Conservation (phyloP, 139 green algal genomes). For the Raphidocelis subcapitata region DNA sequence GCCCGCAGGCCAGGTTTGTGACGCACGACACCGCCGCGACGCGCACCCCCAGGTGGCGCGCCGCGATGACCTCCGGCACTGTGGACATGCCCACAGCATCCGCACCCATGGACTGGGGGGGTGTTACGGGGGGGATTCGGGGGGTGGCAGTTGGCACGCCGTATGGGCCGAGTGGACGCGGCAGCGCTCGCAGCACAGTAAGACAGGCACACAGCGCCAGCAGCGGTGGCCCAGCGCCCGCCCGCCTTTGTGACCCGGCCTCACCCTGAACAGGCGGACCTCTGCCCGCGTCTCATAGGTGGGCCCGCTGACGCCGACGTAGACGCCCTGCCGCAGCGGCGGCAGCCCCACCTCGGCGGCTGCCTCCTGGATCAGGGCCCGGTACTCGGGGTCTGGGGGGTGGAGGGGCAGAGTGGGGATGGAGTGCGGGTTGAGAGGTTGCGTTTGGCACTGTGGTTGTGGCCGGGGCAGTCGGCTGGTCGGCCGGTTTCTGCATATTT, state of each 20-base stretch:
- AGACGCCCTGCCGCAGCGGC: slow-evolving; percentile 15
- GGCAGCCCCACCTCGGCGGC: neutral
- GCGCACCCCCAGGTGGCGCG: slow-evolving; percentile 16
- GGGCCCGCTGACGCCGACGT: slow-evolving; percentile 25
- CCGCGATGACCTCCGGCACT: slow-evolving; percentile 34
- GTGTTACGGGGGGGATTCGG: no score
- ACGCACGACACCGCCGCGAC: slow-evolving; percentile 31
- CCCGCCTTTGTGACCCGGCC: no score
- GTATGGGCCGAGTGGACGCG: no score
- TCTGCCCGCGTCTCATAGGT: slow-evolving; percentile 38
- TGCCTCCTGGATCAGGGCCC: slow-evolving; percentile 8
- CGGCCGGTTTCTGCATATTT: no score
- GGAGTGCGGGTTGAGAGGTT: neutral
- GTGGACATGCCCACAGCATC: slow-evolving; percentile 36
- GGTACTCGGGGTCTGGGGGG: slow-evolving; percentile 14
- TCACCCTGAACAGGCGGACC: slow-evolving; percentile 25
- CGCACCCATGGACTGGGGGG: neutral
- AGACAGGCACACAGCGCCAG: no score
- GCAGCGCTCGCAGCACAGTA: no score
- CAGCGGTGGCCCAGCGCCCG: no score
- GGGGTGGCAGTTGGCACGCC: no score
- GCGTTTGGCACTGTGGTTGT: no score
- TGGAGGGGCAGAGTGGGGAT: neutral
- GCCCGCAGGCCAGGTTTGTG: slow-evolving; percentile 28
- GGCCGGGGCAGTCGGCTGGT: no score